Base-by-base conservation (phyloP, 176 grass and related monocot genomes). In the Ensete ventricosum region DNA sequence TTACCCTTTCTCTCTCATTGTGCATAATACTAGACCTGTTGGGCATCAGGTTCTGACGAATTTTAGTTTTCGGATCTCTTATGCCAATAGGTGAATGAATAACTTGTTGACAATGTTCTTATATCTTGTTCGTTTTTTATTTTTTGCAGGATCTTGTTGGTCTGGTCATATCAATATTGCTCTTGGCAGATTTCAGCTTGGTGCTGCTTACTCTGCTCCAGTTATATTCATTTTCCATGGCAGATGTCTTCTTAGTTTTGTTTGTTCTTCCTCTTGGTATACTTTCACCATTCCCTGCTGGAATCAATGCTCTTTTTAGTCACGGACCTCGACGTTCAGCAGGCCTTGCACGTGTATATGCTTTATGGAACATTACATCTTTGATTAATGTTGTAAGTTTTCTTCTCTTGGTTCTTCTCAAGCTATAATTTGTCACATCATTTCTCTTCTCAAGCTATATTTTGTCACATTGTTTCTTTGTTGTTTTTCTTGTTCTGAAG, bases 231-330 rank as follows among this genome's bases (percentile, higher is more conserved):
- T 99, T 91, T 65, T 99, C 91, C 70, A 89, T 99, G 91, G 88
- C 51, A 2, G 91, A 92, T 48, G 80, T 99, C 75, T 88, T 99
- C 77, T 87, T 99, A 73, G 91, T 99, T 84, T 78, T 99, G 73
- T 99, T 99, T 70, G 79, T 99, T 87, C 91, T 99, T 79, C 96
- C 96, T 83, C 88, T 99, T 69, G 96, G 91, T 71, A 95, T 99
- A 82, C 79, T 99, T 43, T 99, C 84, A 48, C 96, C 96, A 82
- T 99, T 99, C 53, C 96, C 96, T 76, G 96, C 91, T 77, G 96
- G 96, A 80, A 99, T 99, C 83, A 99, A 99, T 86, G 96, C 96
- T 72, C 83, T 99, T 43, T 99, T 99, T 87, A 99, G 96, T 78
- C 96, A 99, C 81, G 96, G 96, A 77, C 96, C 96, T 54, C 89